These are phyloP conservation scores for Oemleria cerasiformis DNA, from an alignment of 306 rosid species.

Conservation along the genomic window DNA sequence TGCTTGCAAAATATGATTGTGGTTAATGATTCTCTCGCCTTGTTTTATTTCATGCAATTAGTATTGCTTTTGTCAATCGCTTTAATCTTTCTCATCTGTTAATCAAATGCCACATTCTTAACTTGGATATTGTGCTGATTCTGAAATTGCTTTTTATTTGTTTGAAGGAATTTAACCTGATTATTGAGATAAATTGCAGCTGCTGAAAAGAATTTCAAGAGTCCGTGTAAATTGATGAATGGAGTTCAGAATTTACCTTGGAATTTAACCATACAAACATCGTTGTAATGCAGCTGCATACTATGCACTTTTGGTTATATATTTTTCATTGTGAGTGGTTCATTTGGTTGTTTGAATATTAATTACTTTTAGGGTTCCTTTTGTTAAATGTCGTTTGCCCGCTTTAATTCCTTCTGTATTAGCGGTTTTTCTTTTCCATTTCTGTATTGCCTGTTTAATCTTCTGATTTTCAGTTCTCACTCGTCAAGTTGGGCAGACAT, in stretches of 20 bases:
- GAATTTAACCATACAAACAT: not conserved
- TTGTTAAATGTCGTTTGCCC: not conserved
- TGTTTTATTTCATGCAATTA: conserved; percentile 39
- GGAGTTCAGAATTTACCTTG: conserved; percentile 11
- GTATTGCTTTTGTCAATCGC: conserved; percentile 43
- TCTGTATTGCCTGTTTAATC: not conserved
- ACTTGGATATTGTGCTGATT: not conserved
- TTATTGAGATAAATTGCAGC: conserved; percentile 19
- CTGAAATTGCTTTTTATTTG: conserved; percentile 14
- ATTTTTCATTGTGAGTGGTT: not conserved
- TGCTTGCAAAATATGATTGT: conserved; percentile 66
- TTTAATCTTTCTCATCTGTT: conserved; percentile 10
- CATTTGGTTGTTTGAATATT: not conserved
- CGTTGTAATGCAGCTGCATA: not conserved
- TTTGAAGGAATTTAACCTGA: conserved; percentile 14
- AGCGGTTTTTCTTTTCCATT: not conserved
- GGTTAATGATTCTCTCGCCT: conserved; percentile 31
- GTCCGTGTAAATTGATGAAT: conserved; percentile 7
- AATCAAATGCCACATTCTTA: not conserved
- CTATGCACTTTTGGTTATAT: not conserved
- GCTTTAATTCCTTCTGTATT: not conserved
- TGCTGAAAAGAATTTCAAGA: conserved; percentile 21
- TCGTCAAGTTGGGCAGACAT: not conserved
- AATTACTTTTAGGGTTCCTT: not conserved
- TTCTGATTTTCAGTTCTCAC: not conserved